Evolutionary conservation across 495 filamentous ascomycete species (phyloP), one percentile per base, ranked within the genome.

Genomic region (Platismatia glauca): DNA sequence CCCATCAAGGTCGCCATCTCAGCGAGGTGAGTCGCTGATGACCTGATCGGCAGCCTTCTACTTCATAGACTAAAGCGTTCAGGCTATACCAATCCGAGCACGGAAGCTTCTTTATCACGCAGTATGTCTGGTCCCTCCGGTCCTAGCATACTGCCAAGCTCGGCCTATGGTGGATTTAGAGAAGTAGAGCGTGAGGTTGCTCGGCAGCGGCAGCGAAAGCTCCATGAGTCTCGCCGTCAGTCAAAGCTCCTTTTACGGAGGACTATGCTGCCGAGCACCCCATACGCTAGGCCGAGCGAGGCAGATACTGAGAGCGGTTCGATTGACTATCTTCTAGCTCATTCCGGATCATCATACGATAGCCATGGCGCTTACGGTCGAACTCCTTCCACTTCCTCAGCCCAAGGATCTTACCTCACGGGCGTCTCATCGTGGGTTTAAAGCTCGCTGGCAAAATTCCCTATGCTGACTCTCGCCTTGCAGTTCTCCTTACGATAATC

Each of bases 41-140:
- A 8, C n/a, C 7, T 24, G 2, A 29, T 33, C 16, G 35, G 27
- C 44, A 16, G 34, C 57, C 39, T 57, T 34, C 35, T n/a, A 11
- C 7, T 50, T 20, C 63, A 57, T 34, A 34, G 8, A 57, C 59
- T 62, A 50, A 68, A 50, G 27, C 50, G 16, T 38, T 35, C 35
- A 70, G 68, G 61, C 44, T 70, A 70, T 57, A 55, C 59, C 35
- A 59, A 53, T 16, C 29, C 50, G 50, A 53, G 50, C 29, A 53
- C 63, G 56, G 68, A 66, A 41, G 43, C 63, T 62, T 60, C 68
- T 46, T 56, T 55, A 60, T 66, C 60, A 64, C 68, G 68, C 64
- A 70, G 68, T 70, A 70, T 70, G 68, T 68, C 68, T 67, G 67
- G 64, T 59, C 64, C 67, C 64, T 64, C 59, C 48, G 67, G 68